Conservation (phyloP, 306 rosid species). For the Malus asiatica region DNA sequence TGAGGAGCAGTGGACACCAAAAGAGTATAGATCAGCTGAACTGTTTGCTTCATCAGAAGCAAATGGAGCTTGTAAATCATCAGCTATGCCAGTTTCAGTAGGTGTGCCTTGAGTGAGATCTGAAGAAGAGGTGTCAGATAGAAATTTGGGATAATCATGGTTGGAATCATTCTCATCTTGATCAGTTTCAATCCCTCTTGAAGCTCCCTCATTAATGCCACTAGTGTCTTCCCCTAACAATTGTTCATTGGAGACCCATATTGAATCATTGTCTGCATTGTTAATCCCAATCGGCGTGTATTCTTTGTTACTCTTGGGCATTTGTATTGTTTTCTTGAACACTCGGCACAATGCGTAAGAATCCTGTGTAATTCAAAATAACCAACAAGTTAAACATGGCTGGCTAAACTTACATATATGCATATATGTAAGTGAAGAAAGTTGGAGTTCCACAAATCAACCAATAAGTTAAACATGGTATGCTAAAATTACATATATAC, state of each 20-base stretch:
- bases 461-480: not conserved
- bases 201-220: constrained; percentile 29
- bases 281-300: constrained; percentile 12
- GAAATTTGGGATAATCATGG: constrained; percentile 34
- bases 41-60: constrained; percentile 88
- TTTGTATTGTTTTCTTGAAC: constrained; percentile 68
- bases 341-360: constrained; percentile 89
- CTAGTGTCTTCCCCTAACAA: constrained; percentile 33
- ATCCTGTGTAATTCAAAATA: constrained; percentile 38
- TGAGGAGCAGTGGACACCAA: constrained; percentile 42
- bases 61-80: constrained; percentile 62
- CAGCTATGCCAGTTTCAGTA: constrained; percentile 42
- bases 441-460: not conserved
- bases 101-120: constrained; percentile 94
- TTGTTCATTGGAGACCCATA: constrained; percentile 30
- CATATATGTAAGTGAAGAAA: not conserved
- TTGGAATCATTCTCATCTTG: constrained; percentile 33
- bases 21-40: constrained; percentile 38
- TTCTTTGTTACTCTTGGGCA: constrained; percentile 35
- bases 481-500: not conserved
- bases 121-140: constrained; percentile 74
- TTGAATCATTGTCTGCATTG: constrained; percentile 17
- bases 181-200: constrained; percentile 35
- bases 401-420: not conserved
- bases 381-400: not conserved